Percentiles rank a stretch among this genome's conserved stretches.
Conservation (phyloP, 75 land plant genomes). For the Adiantum capillusveneris region DNA sequence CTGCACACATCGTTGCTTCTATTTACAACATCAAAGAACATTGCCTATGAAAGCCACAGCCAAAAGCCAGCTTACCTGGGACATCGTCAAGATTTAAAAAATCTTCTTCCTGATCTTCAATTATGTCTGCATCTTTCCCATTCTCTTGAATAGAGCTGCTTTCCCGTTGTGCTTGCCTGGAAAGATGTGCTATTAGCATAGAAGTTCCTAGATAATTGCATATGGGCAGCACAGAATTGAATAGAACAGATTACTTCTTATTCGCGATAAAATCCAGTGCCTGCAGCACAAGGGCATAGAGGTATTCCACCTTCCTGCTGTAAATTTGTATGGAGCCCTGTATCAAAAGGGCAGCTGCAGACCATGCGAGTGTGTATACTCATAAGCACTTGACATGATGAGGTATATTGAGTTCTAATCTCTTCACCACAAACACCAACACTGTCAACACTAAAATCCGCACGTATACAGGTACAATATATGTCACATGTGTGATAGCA, state of each 20-base stretch:
- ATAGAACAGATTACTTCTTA: conserved; percentile 46
- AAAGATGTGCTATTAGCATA: not conserved
- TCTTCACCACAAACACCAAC: no score
- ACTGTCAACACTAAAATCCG: no score
- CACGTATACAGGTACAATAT: no score
- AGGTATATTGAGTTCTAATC: no score
- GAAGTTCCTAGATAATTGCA: no score
- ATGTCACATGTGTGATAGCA: no score
- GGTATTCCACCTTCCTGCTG: conserved; percentile 89
- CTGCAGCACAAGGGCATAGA: conserved; percentile 72
- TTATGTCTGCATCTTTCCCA: conserved; percentile 28
- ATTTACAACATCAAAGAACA: no score
- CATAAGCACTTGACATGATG: no score
- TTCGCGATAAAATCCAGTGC: conserved; percentile 71
- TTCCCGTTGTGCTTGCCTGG: conserved; percentile 42
- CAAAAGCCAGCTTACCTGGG: conserved; percentile 38
- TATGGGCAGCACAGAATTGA: no score
- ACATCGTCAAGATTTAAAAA: conserved; percentile 66
- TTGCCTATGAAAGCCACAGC: no score
- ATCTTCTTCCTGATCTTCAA: conserved; percentile 37
- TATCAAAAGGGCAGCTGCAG: conserved; percentile 80
- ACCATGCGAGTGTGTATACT: no score
- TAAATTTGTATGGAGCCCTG: conserved; percentile 92
- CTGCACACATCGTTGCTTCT: conserved; percentile 44
- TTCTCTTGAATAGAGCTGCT: conserved; percentile 29